Evolutionary conservation across 441 rosid species (phyloP).

Genomic region (Corymbia calophylla): DNA sequence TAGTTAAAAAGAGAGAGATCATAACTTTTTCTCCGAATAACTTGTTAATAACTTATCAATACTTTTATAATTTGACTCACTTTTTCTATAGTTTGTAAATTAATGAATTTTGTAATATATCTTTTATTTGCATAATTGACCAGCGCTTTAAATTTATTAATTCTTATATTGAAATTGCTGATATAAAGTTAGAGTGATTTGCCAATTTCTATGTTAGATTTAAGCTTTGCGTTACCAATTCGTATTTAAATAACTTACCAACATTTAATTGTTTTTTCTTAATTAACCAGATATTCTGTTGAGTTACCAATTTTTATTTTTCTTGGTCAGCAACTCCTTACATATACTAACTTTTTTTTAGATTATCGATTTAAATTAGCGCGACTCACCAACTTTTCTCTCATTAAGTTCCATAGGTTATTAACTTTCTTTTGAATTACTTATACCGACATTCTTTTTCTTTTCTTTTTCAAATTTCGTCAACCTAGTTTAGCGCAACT

Average conservation of each 20-base stretch:
- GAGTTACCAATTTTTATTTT: background rate
- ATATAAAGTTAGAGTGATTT: background rate
- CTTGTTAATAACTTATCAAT: background rate
- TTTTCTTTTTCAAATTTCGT: background rate
- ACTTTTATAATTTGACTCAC: background rate
- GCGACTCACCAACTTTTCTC: background rate
- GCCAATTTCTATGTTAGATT: background rate
- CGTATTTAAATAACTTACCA: background rate
- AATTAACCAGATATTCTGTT: background rate
- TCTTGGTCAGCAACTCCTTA: background rate
- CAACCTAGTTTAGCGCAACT: background rate
- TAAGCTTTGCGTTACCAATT: background rate
- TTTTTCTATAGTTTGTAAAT: background rate
- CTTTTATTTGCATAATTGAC: background rate
- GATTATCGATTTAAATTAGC: background rate
- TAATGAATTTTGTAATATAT: background rate
- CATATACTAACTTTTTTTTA: background rate
- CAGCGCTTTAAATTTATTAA: background rate
- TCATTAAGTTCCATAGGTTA: background rate
- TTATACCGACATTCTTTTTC: background rate
- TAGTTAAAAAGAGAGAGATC: background rate
- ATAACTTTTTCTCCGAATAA: background rate
- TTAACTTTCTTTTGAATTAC: background rate
- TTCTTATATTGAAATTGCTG: background rate
- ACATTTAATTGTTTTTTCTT: background rate